Evolutionary conservation across 2,329 filamentous ascomycete species (phyloP).

Genomic region (Calycina herbarum): DNA sequence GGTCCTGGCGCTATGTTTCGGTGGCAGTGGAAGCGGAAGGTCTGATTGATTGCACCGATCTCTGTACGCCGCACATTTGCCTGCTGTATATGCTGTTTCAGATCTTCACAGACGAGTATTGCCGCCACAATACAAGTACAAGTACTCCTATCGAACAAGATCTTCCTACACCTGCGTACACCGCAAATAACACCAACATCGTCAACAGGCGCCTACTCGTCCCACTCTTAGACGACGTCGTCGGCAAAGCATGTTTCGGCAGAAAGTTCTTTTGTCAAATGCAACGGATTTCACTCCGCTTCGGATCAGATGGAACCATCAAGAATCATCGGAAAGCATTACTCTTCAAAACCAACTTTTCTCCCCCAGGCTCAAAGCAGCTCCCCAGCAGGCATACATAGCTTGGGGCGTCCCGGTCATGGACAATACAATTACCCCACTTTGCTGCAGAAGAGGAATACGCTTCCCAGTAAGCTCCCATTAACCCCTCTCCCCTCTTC

Average conservation of each 20-base stretch:
- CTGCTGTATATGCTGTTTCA: slow-evolving; percentile 26
- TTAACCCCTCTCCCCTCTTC: not conserved
- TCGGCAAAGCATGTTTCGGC: not conserved
- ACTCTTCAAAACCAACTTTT: too few relatives aligned
- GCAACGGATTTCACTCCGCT: not conserved
- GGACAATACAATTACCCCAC: slow-evolving; percentile 13
- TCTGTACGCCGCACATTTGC: slow-evolving; percentile 16
- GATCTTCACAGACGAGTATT: slow-evolving; percentile 19
- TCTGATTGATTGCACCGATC: slow-evolving; percentile 26
- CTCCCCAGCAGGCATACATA: slow-evolving; percentile 1
- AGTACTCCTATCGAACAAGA: slow-evolving; percentile 8
- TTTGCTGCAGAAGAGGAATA: slow-evolving; percentile 17
- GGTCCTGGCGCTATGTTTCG: slow-evolving; percentile 14
- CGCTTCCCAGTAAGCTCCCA: slow-evolving; percentile 5
- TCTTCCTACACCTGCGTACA: not conserved
- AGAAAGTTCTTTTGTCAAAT: not conserved
- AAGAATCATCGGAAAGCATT: too few relatives aligned
- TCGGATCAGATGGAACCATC: not conserved
- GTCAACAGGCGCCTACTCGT: not conserved
- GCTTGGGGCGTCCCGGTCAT: slow-evolving; percentile 6
- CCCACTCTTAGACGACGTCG: not conserved
- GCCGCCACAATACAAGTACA: slow-evolving; percentile 12
- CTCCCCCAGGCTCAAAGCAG: slow-evolving; percentile 10
- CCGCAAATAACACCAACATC: not conserved
- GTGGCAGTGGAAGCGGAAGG: slow-evolving; percentile 15